phyloP scores from a whole-genome alignment of 139 green algal genomes.

The Edaphochlamys debaryana region DNA sequence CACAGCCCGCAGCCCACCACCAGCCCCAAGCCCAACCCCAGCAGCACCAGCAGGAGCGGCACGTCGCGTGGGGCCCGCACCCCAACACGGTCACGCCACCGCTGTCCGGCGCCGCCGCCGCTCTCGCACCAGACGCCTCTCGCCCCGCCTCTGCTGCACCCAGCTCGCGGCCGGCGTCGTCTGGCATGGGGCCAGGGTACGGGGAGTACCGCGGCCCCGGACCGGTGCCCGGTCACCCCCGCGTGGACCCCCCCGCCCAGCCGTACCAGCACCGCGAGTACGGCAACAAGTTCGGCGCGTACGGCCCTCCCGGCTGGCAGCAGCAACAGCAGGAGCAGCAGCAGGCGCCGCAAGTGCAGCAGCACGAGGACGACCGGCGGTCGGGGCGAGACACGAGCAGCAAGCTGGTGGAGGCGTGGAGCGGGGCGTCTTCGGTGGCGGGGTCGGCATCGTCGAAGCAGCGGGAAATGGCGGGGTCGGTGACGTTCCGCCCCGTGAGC shows the following conservation, averaged over 20 bases:
- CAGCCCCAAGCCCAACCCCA: background rate
- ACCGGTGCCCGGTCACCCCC: constrained; percentile 3
- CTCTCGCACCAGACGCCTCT: background rate
- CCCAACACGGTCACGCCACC: no score
- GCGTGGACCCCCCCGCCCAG: background rate
- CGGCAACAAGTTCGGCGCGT: background rate
- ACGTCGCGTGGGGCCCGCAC: no score
- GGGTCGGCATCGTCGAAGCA: no score
- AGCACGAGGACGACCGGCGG: background rate
- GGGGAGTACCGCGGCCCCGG: background rate
- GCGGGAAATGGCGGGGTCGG: background rate
- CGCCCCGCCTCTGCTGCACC: no score
- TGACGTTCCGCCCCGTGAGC: background rate
- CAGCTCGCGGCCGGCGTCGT: no score
- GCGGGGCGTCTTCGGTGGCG: background rate
- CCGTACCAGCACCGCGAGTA: background rate
- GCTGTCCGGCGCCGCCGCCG: background rate
- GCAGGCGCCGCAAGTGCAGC: background rate
- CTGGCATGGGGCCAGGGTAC: no score
- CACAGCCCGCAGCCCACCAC: background rate
- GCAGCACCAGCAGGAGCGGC: no score
- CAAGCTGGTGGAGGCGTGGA: background rate
- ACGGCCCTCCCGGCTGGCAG: background rate
- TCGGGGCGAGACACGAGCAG: background rate
- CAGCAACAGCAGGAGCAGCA: background rate